These are phyloP conservation scores for Cystoderma amianthinum DNA, from an alignment of 768 basidiomycete genomes.

Conservation along the genomic window DNA sequence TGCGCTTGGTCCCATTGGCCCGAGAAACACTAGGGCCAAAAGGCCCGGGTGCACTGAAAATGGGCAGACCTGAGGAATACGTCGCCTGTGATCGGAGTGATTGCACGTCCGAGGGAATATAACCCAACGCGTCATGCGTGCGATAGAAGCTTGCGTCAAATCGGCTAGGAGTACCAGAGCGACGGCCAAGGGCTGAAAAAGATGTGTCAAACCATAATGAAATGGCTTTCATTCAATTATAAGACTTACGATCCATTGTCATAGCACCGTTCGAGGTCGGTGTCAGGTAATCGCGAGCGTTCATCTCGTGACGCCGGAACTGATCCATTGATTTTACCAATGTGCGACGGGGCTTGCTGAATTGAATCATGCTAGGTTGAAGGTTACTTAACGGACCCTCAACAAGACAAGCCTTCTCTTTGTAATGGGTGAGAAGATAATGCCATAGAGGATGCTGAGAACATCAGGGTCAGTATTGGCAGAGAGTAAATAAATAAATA, in stretches of 20 bases:
- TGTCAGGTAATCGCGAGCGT: conserved; percentile 68
- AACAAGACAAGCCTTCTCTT: conserved; percentile 89
- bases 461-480: conserved; percentile 6
- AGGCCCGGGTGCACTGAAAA: conserved; percentile 67
- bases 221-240: neutral
- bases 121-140: conserved; percentile 88
- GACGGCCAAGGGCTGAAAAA: conserved; percentile 37
- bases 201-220: conserved; percentile 1
- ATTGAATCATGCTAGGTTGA: conserved; percentile 98
- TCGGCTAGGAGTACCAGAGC: conserved; percentile 87
- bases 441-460: conserved; percentile 96
- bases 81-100: conserved; percentile 96
- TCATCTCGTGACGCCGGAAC: conserved; percentile 90
- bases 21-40: conserved; percentile 66
- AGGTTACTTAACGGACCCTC: conserved; percentile 96
- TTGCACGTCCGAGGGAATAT: conserved; percentile 93
- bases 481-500: neutral
- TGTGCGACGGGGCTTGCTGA: conserved; percentile 92
- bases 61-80: conserved; percentile 86
- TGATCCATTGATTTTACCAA: conserved; percentile 88
- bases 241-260: conserved; percentile 44
- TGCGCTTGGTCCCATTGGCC: conserved; percentile 62
- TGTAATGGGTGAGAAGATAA: conserved; percentile 96
- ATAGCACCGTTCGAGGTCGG: conserved; percentile 32
- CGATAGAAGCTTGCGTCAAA: conserved; percentile 96